Percentiles rank a stretch among this genome's conserved stretches.
These are phyloP conservation scores for Gynandropsis gynandra DNA, from an alignment of 345 rosid species.

Conservation along the genomic window DNA sequence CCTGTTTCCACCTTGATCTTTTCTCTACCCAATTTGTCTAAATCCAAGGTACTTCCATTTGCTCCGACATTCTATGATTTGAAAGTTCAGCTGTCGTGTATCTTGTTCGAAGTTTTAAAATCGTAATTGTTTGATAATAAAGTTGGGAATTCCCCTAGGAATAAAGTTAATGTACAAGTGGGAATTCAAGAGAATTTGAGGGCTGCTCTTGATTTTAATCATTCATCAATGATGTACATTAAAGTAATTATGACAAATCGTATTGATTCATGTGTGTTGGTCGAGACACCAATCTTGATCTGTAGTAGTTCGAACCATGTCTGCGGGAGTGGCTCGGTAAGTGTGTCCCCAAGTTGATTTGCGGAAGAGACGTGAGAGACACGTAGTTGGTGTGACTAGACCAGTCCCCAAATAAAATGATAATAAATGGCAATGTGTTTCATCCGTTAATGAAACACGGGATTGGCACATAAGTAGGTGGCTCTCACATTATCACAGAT, in stretches of 20 bases:
- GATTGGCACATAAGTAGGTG: background rate
- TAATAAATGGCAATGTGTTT: no score
- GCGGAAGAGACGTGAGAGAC: no score
- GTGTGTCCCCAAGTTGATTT: no score
- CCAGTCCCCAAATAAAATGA: no score
- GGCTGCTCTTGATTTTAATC: background rate
- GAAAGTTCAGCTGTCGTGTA: background rate
- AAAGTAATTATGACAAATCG: no score
- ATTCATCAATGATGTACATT: background rate
- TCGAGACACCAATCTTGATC: no score
- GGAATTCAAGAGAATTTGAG: background rate
- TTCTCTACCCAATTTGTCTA: slow-evolving; percentile 68
- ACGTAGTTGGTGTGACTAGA: no score
- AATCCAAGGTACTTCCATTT: slow-evolving; percentile 46
- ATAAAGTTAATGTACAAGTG: background rate
- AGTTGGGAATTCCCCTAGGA: background rate
- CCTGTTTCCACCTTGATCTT: slow-evolving; percentile 83
- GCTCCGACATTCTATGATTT: background rate
- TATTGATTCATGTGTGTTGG: no score
- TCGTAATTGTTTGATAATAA: background rate
- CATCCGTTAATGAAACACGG: background rate
- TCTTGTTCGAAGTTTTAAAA: background rate
- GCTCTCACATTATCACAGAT: background rate
- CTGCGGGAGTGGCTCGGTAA: no score
- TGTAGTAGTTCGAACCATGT: no score